A percentile compares a stretch with the other conserved stretches of the same genome.
phyloP scores from a whole-genome alignment of 129 eudicot genomes.

The Arctium lappa region DNA sequence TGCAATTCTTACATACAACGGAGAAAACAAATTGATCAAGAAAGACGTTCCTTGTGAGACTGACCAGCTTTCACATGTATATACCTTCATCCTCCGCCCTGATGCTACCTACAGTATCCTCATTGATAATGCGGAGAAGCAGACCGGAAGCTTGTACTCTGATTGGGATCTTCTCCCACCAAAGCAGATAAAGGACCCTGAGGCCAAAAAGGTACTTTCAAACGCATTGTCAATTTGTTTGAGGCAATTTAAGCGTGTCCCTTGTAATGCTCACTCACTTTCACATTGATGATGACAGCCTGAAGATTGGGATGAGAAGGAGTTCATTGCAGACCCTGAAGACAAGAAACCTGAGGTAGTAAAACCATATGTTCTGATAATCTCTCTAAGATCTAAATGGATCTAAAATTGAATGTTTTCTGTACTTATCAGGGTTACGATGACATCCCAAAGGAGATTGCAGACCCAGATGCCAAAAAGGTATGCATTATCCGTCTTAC shows the following conservation, averaged over 20 bases:
- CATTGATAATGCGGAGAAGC: slow-evolving; percentile 86
- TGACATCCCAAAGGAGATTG: slow-evolving; percentile 85
- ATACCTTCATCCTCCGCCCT: slow-evolving; percentile 86
- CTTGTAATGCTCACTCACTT: not conserved
- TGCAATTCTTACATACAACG: slow-evolving; percentile 72
- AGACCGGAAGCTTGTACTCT: slow-evolving; percentile 81
- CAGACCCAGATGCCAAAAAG: slow-evolving; percentile 87
- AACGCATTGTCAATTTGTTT: not conserved
- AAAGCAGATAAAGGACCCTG: slow-evolving; percentile 89
- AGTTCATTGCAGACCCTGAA: slow-evolving; percentile 88
- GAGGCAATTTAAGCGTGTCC: not conserved
- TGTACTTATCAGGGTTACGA: slow-evolving; percentile 64
- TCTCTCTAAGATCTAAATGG: not conserved
- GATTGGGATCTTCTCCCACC: slow-evolving; percentile 97
- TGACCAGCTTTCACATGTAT: slow-evolving; percentile 89
- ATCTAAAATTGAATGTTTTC: not conserved
- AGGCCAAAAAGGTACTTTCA: slow-evolving; percentile 72
- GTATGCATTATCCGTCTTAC: slow-evolving; percentile 21
- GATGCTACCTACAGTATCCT: slow-evolving; percentile 95
- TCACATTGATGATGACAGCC: slow-evolving; percentile 45
- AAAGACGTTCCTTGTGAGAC: slow-evolving; percentile 98
- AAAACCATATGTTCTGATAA: not conserved
- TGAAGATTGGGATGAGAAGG: slow-evolving; percentile 99
- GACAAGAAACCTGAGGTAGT: slow-evolving; percentile 96
- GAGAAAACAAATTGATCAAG: slow-evolving; percentile 61